A percentile compares a stretch with the other conserved stretches of the same genome.
Conservation (phyloP, 495 filamentous ascomycete species). For the Hypomontagnella monticulosa region DNA sequence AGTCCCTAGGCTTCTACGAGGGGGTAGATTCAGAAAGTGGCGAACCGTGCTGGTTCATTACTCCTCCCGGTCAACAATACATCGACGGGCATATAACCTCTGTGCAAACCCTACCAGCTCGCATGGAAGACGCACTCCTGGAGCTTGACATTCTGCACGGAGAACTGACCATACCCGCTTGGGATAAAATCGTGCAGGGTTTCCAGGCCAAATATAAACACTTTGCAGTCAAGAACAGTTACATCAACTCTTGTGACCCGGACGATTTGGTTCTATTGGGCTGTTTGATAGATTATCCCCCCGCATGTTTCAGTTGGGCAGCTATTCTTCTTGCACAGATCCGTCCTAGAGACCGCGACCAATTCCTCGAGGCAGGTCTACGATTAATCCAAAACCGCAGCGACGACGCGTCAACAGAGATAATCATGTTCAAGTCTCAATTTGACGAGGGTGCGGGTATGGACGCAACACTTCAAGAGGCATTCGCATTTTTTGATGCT, state of each 20-base stretch:
- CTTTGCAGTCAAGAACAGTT: background rate
- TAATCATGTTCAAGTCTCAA: slow-evolving; percentile 43
- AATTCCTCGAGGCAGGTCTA: slow-evolving; percentile 38
- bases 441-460: slow-evolving; percentile 32
- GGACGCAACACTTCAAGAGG: slow-evolving; percentile 29
- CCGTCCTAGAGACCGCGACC: slow-evolving; percentile 36
- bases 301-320: slow-evolving; percentile 41
- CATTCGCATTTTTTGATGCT: slow-evolving; percentile 34
- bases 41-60: slow-evolving; percentile 44
- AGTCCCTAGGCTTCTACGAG: slow-evolving; percentile 68
- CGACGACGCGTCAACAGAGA: slow-evolving; percentile 37
- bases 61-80: slow-evolving; percentile 13
- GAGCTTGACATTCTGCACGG: slow-evolving; percentile 33
- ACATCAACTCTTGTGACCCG: slow-evolving; percentile 1
- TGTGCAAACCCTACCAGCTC: slow-evolving; percentile 31
- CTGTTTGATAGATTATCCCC: slow-evolving; percentile 33
- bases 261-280: slow-evolving; percentile 33
- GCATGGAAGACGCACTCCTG: slow-evolving; percentile 36
- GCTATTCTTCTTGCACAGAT: slow-evolving; percentile 37
- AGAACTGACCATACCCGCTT: slow-evolving; percentile 21
- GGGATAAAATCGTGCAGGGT: slow-evolving; percentile 30
- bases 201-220: slow-evolving; percentile 28
- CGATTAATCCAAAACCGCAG: slow-evolving; percentile 38
- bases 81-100: background rate
- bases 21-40: slow-evolving; percentile 34